Percentiles rank a stretch among this genome's conserved stretches.
phyloP scores from a whole-genome alignment of 179 eudicot species.

The Heliamphora pulchella region DNA sequence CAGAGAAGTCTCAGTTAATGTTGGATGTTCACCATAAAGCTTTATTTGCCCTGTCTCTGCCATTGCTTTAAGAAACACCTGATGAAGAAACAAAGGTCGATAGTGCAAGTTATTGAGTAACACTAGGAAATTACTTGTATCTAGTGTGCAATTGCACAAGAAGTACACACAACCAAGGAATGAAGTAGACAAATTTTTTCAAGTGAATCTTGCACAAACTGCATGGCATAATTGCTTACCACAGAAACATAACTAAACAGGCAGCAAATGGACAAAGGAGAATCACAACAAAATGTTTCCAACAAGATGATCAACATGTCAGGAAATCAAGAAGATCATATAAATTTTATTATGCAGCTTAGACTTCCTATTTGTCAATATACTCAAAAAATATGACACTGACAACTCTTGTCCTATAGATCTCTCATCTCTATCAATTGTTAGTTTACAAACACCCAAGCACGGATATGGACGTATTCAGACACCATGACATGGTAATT shows the following conservation, averaged over 20 bases:
- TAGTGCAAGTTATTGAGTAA: background rate
- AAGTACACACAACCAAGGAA: background rate
- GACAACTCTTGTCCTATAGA: background rate
- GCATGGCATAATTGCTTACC: background rate
- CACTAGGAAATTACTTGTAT: background rate
- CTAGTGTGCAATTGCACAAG: background rate
- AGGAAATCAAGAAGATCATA: background rate
- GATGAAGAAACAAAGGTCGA: slow-evolving; percentile 16
- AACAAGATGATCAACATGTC: background rate
- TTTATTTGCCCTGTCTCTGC: slow-evolving; percentile 96
- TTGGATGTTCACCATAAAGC: slow-evolving; percentile 88
- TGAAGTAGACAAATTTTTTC: background rate
- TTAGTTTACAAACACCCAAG: background rate
- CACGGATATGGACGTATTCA: background rate
- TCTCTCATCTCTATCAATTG: background rate
- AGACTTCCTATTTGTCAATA: background rate
- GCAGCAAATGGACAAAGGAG: background rate
- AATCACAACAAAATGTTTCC: slow-evolving; percentile 7
- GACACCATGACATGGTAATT: background rate
- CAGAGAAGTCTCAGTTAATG: slow-evolving; percentile 77
- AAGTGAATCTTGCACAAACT: background rate
- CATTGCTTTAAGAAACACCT: slow-evolving; percentile 99
- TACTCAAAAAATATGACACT: background rate
- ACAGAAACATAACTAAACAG: background rate
- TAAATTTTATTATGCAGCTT: background rate